These are phyloP conservation scores for Jamesozyma rosinii DNA, from an alignment of 805 yeast genomes.

Conservation along the genomic window DNA sequence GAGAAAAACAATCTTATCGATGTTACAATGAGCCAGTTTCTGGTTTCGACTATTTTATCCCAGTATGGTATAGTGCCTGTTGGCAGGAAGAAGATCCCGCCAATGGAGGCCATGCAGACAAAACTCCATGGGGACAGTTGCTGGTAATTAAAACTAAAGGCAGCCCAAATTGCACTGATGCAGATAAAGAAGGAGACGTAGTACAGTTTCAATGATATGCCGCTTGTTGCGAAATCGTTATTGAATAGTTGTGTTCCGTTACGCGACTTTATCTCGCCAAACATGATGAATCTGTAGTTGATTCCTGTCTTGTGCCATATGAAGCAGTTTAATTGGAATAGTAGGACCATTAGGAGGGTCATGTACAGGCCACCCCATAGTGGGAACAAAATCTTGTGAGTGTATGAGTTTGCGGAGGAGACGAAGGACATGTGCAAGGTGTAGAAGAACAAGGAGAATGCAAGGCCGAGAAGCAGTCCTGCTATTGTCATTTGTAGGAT, in stretches of 20 bases:
- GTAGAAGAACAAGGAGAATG: conserved; percentile 57
- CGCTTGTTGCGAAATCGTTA: conserved; percentile 31
- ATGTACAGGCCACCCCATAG: conserved; percentile 89
- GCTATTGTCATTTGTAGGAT: conserved; percentile 42
- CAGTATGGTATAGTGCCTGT: conserved; percentile 23
- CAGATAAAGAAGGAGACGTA: conserved; percentile 54
- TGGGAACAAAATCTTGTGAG: conserved; percentile 56
- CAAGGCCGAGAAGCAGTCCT: conserved; percentile 63
- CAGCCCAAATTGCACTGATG: conserved; percentile 49
- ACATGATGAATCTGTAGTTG: conserved; percentile 82
- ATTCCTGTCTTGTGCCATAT: conserved; percentile 70
- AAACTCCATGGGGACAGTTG: conserved; percentile 65
- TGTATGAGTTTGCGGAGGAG: conserved; percentile 32
- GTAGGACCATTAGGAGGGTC: conserved; percentile 45
- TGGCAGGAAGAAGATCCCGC: conserved; percentile 15
- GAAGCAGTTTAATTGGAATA: conserved; percentile 60
- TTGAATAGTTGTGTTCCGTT: conserved; percentile 35
- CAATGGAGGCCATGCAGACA: conserved; percentile 32
- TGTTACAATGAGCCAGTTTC: conserved; percentile 70
- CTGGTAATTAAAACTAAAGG: conserved; percentile 68
- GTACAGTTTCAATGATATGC: conserved; percentile 40
- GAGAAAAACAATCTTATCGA: conserved; percentile 64
- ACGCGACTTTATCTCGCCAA: conserved; percentile 62
- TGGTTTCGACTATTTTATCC: conserved; percentile 39
- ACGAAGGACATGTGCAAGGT: conserved; percentile 46